Base-by-base conservation (phyloP, 108 stramenopile genomes). In the Pseudonitzschia multiseries region DNA sequence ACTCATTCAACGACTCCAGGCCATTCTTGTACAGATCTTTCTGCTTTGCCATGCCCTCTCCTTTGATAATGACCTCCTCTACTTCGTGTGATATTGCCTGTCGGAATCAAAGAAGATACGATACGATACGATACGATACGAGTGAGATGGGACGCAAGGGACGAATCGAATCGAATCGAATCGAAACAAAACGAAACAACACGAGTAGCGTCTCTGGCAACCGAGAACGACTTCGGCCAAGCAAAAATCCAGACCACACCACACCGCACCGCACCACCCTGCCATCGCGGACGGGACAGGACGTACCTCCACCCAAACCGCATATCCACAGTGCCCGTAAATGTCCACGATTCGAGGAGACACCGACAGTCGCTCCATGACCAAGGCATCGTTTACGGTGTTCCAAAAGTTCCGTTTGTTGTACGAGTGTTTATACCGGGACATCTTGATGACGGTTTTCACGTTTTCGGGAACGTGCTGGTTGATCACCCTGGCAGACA, bases 261-360 rank as follows among this genome's bases (percentile, higher is more conserved):
- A n/a, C n/a, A n/a, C n/a, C n/a, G n/a, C n/a, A n/a, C n/a, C n/a
- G n/a, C n/a, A n/a, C n/a, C n/a, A n/a, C n/a, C n/a, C n/a, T n/a
- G n/a, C n/a, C n/a, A n/a, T n/a, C n/a, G n/a, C n/a, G n/a, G n/a
- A n/a, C n/a, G n/a, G n/a, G n/a, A n/a, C n/a, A n/a, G n/a, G n/a
- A n/a, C n/a, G n/a, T n/a, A 80, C 74, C 68, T 89, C 89, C 10
- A 76, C 81, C 57, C 79, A 71, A 0, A 89, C 77, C 20, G 87
- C 66, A 29, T 63, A 65, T 3, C 84, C 86, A 66, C 92, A 93
- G 57, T 90, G 84, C 20, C 88, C 86, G 43, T 87, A 93, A 12
- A 89, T 77, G 54, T 90, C 70, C 32, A 93, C 79, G 46, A 93
- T 87, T 21, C 81, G 73, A 27, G 89, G 87, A 4, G 87, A 84